A percentile compares a stretch with the other conserved stretches of the same genome.
phyloP scores from a whole-genome alignment of 306 rosid species.

The Trifolium pratense region DNA sequence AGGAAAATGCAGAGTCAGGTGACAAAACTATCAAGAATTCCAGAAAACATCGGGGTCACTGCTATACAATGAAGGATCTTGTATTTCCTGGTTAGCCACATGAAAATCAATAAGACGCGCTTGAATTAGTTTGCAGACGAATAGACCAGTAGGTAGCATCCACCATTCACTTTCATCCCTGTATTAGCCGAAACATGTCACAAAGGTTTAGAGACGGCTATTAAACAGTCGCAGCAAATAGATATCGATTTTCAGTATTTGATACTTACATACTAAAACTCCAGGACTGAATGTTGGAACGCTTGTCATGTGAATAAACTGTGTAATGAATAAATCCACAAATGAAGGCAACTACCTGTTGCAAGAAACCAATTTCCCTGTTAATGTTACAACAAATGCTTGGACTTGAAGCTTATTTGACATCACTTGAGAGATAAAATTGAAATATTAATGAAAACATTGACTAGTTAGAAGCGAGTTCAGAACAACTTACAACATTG shows the following conservation, averaged over 20 bases:
- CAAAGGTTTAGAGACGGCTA: conserved; percentile 13
- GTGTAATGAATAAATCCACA: conserved; percentile 85
- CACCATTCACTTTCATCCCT: conserved; percentile 99
- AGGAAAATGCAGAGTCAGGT: conserved; percentile 8
- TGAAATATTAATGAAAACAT: background rate
- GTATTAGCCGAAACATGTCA: conserved; percentile 40
- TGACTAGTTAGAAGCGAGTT: background rate
- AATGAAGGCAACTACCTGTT: conserved; percentile 82
- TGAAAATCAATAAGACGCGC: conserved; percentile 83
- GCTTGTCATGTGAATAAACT: conserved; percentile 60
- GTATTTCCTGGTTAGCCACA: conserved; percentile 93
- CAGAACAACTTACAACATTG: conserved; percentile 78
- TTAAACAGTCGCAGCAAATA: conserved; percentile 22
- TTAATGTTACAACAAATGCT: conserved; percentile 26
- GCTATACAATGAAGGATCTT: conserved; percentile 87
- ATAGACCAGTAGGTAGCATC: conserved; percentile 89
- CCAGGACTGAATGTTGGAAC: conserved; percentile 76
- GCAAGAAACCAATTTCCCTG: conserved; percentile 28
- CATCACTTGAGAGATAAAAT: background rate
- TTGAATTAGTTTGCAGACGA: conserved; percentile 78
- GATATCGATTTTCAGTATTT: conserved; percentile 31
- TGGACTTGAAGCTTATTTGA: conserved; percentile 1
- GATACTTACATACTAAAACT: conserved; percentile 83
- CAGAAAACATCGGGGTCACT: conserved; percentile 77
- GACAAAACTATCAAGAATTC: conserved; percentile 59